Percentiles rank a stretch among this genome's conserved stretches.
Conservation (phyloP, 305 asterid genomes). For the Rubia tinctorum region DNA sequence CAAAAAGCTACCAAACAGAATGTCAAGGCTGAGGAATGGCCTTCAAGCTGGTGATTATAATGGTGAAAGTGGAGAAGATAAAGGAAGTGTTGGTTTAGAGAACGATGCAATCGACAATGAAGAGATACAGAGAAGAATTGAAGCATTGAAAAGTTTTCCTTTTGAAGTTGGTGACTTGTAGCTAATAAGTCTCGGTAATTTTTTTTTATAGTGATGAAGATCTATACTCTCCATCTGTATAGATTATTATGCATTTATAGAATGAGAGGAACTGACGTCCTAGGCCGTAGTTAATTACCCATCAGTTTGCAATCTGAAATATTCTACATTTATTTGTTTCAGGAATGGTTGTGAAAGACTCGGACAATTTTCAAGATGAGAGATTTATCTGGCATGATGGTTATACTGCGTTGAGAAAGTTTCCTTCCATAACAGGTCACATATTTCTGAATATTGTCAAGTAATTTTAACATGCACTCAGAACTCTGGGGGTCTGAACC, state of each 20-base stretch:
- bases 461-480: not conserved
- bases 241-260: not conserved
- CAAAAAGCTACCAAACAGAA: not conserved
- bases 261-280: not conserved
- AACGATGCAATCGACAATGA: constrained; percentile 50
- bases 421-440: constrained; percentile 63
- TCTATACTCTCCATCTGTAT: not conserved
- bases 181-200: too few species aligned
- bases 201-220: not conserved
- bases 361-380: constrained; percentile 66
- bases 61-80: constrained; percentile 21
- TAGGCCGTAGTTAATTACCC: not conserved
- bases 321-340: constrained; percentile 32
- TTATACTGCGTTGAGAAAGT: constrained; percentile 76
- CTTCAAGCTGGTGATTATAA: constrained; percentile 4
- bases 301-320: constrained; percentile 4
- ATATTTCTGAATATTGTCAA: constrained; percentile 20
- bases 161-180: constrained; percentile 63
- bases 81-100: constrained; percentile 45
- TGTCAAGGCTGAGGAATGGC: not conserved
- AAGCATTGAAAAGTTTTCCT: constrained; percentile 51
- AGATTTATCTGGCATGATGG: constrained; percentile 86
- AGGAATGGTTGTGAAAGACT: constrained; percentile 79
- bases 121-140: constrained; percentile 52
- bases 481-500: constrained; percentile 2